These are phyloP conservation scores for Leucogyrophana mollusca DNA, from an alignment of 768 basidiomycete genomes.

Conservation along the genomic window DNA sequence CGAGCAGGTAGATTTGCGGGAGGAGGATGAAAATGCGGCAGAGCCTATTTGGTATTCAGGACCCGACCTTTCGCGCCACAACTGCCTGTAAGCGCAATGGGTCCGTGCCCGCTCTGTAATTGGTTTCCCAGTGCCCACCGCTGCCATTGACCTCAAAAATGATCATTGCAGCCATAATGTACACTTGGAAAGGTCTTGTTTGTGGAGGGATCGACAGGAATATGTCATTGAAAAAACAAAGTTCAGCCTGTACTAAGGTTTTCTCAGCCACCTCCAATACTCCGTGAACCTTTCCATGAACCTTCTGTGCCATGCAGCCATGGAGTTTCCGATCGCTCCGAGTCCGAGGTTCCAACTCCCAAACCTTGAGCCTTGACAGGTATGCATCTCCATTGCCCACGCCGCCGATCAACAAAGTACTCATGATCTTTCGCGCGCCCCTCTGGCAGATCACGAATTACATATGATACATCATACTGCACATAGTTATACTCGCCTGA, in stretches of 20 bases:
- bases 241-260: neutral
- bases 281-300: neutral
- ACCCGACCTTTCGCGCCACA: constrained; percentile 31
- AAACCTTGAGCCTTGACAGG: neutral
- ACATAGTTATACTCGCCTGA: too few species aligned
- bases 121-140: neutral
- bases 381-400: too few species aligned
- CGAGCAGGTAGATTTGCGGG: constrained; percentile 61
- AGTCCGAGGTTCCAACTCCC: too few species aligned
- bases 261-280: neutral
- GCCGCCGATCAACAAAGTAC: too few species aligned
- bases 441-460: too few species aligned
- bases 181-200: too few species aligned
- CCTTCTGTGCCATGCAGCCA: neutral
- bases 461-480: too few species aligned
- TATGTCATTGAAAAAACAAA: too few species aligned
- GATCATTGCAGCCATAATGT: too few species aligned
- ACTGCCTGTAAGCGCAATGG: constrained; percentile 25
- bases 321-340: neutral
- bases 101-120: constrained; percentile 21
- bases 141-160: too few species aligned
- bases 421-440: too few species aligned
- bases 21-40: constrained; percentile 43
- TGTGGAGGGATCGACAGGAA: too few species aligned
- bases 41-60: constrained; percentile 27